Evolutionary conservation across 2,329 filamentous ascomycete genomes (phyloP), one percentile per base, ranked within the genome.

Genomic region (Sordariomycetes sp.): DNA sequence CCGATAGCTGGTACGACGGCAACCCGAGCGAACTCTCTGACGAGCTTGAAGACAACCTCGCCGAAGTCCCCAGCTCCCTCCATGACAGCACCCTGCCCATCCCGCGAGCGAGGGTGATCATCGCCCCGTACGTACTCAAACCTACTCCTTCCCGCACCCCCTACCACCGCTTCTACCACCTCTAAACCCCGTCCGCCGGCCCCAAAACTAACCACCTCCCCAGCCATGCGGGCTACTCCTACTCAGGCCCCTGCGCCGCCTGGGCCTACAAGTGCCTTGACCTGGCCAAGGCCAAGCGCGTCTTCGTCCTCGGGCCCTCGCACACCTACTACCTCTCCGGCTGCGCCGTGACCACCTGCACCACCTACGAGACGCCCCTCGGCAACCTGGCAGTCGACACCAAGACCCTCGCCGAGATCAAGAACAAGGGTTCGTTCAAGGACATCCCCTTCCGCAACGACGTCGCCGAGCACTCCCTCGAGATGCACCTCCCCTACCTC

Each of bases 401-500:
- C 8, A 72, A 74, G 4, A 78, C 80, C 1, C 77, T 82, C 0
- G 65, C 75, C 43, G 68, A 77, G 61, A 72, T 90, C 20, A 67
- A 76, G 57, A 66, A 71, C 2, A 68, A 64, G 0, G 62, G 63
- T 0, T 54, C 57, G 1, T 69, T 76, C 63, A 59, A 61, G 20
- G 75, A 79, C 57, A 94, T 97, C 76, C 82, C 80, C 1, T 72
- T 71, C 20, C 66, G 75, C 3, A 77, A 84, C 6, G 94, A 99
- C 66, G 82, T 90, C 61, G 80, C 82, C 5, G 94, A 99, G 72
- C 94, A 99, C 72, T 96, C 90, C 56, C 80, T 97, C 1, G 94
- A 99, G 75, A 96, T 99, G 88, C 94, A 99, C 65, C 79, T 97
- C 10, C 93, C 94, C 0, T 97, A 95, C 67, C 87, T 97, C 62